Base-by-base conservation (phyloP, 2,329 filamentous ascomycete genomes). In the Aspergillus awamori region DNA sequence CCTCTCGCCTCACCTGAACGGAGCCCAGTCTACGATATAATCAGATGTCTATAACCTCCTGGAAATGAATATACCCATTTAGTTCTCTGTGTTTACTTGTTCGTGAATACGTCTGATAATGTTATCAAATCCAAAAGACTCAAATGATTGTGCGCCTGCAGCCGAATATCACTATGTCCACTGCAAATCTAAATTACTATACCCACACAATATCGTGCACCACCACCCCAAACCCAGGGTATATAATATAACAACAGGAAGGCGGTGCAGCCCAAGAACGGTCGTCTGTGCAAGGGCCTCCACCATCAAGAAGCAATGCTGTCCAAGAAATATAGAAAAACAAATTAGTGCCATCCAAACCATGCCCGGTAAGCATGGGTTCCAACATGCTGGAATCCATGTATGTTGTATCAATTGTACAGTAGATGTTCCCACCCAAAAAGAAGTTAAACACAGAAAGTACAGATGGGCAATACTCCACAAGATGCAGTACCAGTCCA, bases 391-490 rank as follows among this genome's bases (percentile, higher is more conserved):
- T 51, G 47, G 26, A 17, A 48, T 36, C 43, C 26, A 54, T 57
- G 61, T 48, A 45, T 54, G 49, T 51, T 43, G 47, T 39, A 51
- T 53, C 52, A 52, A 61, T 64, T 62, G 59, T 63, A 64, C 63
- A 59, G 51, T 60, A 33, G 52, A 60, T 53, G 53, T 24, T 53
- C 47, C 36, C 43, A 48, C 58, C 43, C 56, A 59, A 41, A 36
- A 43, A 45, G 26, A 56, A 59, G 13, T 36, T 33, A 51, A 52
- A 36, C 43, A 38, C 10, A 53, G 48, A 55, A 53, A 61, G 53
- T 39, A 59, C 26, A 60, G 58, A 41, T 43, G 53, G 30, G 24
- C 43, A 58, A 57, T 48, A 36, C 43, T 57, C 59, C 43, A 59
- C 26, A 39, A 36, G 38, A 56, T 55, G 58, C 52, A 52, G 43